Conservation (phyloP, 1,284 basidiomycete species). For the Fomes fomentarius region DNA sequence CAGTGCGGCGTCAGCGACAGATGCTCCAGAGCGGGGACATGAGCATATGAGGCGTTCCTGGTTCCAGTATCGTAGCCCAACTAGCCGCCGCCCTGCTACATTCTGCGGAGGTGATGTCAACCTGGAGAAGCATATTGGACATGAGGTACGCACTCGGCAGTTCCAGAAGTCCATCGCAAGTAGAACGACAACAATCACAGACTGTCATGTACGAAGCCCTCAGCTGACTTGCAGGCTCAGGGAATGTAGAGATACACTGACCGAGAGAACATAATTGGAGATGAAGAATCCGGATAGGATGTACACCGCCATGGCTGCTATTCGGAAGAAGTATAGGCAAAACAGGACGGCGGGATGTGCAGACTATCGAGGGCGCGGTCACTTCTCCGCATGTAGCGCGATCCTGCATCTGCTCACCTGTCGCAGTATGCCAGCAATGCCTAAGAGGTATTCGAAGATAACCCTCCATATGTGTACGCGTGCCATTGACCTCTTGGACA, state of each 20-base stretch:
- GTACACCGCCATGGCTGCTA: conserved; percentile 85
- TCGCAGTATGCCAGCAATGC: conserved; percentile 73
- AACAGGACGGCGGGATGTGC: conserved; percentile 85
- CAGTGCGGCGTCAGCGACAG: conserved; percentile 8
- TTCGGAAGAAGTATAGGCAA: conserved; percentile 85
- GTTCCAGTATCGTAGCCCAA: conserved; percentile 95
- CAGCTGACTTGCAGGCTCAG: not conserved
- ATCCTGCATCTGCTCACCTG: conserved; percentile 49
- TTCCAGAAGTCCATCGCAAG: conserved; percentile 98
- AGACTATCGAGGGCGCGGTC: conserved; percentile 48
- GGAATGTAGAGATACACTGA: conserved; percentile 41
- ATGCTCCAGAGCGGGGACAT: not conserved
- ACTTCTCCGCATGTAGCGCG: not conserved
- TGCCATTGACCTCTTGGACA: not conserved
- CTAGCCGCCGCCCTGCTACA: conserved; percentile 87
- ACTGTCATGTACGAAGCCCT: conserved; percentile 48
- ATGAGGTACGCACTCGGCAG: conserved; percentile 65
- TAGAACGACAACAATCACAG: conserved; percentile 88
- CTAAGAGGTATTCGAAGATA: conserved; percentile 38
- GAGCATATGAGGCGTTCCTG: conserved; percentile 52
- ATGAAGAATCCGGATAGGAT: conserved; percentile 87
- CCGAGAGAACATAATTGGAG: conserved; percentile 88
- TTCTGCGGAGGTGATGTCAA: conserved; percentile 59
- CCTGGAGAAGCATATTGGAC: not conserved
- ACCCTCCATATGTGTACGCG: conserved; percentile 1